These are phyloP conservation scores for Echium plantagineum DNA, from an alignment of 257 asterid species.

Conservation along the genomic window DNA sequence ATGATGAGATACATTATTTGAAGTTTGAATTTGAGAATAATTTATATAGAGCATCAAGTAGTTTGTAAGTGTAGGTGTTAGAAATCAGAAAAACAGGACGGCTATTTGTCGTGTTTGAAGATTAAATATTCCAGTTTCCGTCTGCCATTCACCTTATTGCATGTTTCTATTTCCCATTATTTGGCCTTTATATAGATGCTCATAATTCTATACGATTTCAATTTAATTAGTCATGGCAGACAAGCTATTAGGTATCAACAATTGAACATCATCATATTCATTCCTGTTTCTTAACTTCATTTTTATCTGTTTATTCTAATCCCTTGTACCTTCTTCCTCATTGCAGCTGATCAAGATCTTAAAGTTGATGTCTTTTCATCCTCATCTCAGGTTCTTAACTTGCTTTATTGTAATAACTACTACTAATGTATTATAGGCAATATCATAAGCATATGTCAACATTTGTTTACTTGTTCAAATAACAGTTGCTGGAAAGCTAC, in stretches of 20 bases:
- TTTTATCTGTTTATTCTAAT: too few relatives aligned
- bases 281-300: too few relatives aligned
- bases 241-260: not conserved
- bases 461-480: not conserved
- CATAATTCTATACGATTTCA: not conserved
- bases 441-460: not conserved
- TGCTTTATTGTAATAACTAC: too few relatives aligned
- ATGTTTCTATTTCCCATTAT: not conserved
- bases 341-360: conserved; percentile 28
- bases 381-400: conserved; percentile 39
- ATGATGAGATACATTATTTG: too few relatives aligned
- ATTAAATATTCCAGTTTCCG: not conserved
- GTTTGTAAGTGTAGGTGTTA: too few relatives aligned
- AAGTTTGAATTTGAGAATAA: too few relatives aligned
- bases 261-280: too few relatives aligned
- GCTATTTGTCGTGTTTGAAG: not conserved
- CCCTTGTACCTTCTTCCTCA: not conserved
- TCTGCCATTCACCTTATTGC: not conserved
- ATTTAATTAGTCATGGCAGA: not conserved
- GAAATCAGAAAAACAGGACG: not conserved
- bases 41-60: too few relatives aligned
- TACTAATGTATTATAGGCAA: too few relatives aligned
- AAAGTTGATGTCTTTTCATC: conserved; percentile 72
- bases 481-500: conserved; percentile 42
- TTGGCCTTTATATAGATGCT: too few relatives aligned